A percentile compares a stretch with the other conserved stretches of the same genome.
Evolutionary conservation across 352 stramenopile genomes (phyloP).

Genomic region (Pythium periplocum): DNA sequence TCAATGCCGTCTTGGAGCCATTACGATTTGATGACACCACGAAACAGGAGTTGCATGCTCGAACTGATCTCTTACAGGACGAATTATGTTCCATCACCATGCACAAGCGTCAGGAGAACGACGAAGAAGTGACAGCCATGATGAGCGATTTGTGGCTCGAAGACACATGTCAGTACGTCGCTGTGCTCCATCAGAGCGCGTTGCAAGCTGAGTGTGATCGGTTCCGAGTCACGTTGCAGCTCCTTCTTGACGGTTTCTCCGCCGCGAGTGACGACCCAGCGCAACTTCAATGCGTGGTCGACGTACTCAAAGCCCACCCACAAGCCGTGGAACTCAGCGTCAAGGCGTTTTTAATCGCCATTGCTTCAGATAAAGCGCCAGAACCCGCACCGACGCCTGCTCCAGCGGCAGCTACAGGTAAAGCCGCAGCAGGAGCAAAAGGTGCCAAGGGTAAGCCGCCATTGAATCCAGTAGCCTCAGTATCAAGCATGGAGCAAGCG

Average conservation of each 20-base stretch:
- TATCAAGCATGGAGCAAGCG: constrained; percentile 7
- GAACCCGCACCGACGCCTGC: constrained; percentile 1
- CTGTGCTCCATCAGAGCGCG: constrained; percentile 39
- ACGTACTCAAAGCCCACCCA: constrained; percentile 20
- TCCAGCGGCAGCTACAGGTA: constrained; percentile 8
- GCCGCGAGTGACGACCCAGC: constrained; percentile 37
- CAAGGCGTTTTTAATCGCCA: constrained; percentile 5
- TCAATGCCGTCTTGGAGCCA: constrained; percentile 77
- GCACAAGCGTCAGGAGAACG: constrained; percentile 29
- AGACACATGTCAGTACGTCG: constrained; percentile 40
- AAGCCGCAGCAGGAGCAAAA: constrained; percentile 20
- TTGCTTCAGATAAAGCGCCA: constrained; percentile 6
- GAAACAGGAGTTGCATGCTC: constrained; percentile 78
- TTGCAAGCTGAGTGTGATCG: constrained; percentile 72
- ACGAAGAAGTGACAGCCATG: constrained; percentile 41
- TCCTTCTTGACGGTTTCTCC: constrained; percentile 48
- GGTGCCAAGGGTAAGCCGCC: constrained; percentile 20
- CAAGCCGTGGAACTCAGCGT: constrained; percentile 14
- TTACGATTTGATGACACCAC: constrained; percentile 80
- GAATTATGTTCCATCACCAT: constrained; percentile 42
- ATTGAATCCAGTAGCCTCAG: background rate
- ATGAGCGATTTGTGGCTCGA: constrained; percentile 55
- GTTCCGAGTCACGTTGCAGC: constrained; percentile 50
- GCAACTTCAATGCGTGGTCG: constrained; percentile 22
- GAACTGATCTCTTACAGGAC: constrained; percentile 67